Conservation (phyloP, 2,329 filamentous ascomycete genomes). For the Hirsutella minnesotensis region DNA sequence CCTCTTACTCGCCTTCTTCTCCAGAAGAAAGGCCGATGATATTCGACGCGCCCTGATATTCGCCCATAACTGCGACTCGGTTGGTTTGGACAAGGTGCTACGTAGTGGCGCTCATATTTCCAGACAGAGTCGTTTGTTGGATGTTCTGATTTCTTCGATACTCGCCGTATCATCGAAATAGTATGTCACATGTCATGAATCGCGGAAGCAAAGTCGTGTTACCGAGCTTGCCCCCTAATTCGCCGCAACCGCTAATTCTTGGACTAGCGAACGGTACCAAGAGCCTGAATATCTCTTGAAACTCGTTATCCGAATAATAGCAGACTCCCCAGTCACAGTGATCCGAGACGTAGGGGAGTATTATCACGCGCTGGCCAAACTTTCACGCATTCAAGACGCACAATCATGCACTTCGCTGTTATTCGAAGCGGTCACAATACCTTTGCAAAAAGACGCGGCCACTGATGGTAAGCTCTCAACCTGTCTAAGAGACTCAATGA, state of each 20-base stretch:
- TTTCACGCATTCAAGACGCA: conserved; percentile 17
- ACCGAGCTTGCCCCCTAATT: no score
- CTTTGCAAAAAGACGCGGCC: conserved; percentile 11
- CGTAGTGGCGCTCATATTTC: conserved; percentile 15
- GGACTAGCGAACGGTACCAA: background rate
- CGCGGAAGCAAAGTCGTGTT: background rate
- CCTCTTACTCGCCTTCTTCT: conserved; percentile 39
- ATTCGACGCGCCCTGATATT: conserved; percentile 33
- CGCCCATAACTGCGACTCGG: conserved; percentile 27
- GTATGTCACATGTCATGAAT: conserved; percentile 9
- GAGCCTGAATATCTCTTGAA: conserved; percentile 18
- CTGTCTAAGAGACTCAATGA: background rate
- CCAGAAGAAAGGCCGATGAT: conserved; percentile 31
- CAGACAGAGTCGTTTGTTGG: conserved; percentile 22
- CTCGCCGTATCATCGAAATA: conserved; percentile 9
- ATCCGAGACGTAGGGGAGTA: conserved; percentile 19
- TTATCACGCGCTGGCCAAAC: conserved; percentile 26
- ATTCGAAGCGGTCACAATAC: conserved; percentile 15
- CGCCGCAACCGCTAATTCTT: background rate
- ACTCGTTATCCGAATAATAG: conserved; percentile 19
- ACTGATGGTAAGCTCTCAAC: conserved; percentile 8
- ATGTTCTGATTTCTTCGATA: conserved; percentile 23
- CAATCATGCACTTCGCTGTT: conserved; percentile 12
- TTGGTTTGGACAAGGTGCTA: conserved; percentile 22
- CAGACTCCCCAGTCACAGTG: conserved; percentile 11